Evolutionary conservation across 2,329 filamentous ascomycete species (phyloP), one percentile per base, ranked within the genome.

Genomic region (Aspergillus phoenicis): DNA sequence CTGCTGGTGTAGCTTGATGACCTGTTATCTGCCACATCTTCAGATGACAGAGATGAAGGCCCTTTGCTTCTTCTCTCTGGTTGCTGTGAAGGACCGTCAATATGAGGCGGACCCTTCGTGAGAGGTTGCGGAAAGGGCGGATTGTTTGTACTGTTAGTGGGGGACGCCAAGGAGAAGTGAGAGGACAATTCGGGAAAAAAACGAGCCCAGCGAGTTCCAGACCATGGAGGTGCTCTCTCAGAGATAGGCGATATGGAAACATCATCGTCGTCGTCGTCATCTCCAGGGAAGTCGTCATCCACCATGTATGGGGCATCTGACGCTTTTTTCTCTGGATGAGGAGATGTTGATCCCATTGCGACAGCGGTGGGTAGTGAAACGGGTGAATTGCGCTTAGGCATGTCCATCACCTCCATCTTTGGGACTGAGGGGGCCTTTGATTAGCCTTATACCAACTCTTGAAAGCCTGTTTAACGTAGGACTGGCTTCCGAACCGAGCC

Each of bases 1-100:
- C 73, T 66, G 26, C 66, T 68, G 59, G 73, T 77, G 48, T 78
- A 78, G 56, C 73, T 72, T 2, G 76, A 78, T 5, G 75, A 77
- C 41, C 66, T 64, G 49, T 62, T 66, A 58, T 77, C 75, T 15
- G 64, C 57, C 4, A 63, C 60, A 20, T 66, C 72, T 20, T 68
- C 68, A 10, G 70, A 69, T 5, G 64, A 69, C 10, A 64, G 70
- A 2, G 68, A 72, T n/a, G 69, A 62, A 45, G 38, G 36, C 22
- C 49, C 53, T 36, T 47, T 47, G 0, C 39, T 10, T 22, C 10
- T 17, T 33, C 10, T 17, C 10, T 30, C n/a, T 24, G 47, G 49
- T 30, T 33, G 47, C 8, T 51, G 47, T 30, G 30, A 28, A 8
- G 28, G 26, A 13, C 26, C n/a, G 17, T 51, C 47, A 5, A 30